Conservation (phyloP, 1,284 basidiomycete species). For the Tetrapyrgos nigripes region DNA sequence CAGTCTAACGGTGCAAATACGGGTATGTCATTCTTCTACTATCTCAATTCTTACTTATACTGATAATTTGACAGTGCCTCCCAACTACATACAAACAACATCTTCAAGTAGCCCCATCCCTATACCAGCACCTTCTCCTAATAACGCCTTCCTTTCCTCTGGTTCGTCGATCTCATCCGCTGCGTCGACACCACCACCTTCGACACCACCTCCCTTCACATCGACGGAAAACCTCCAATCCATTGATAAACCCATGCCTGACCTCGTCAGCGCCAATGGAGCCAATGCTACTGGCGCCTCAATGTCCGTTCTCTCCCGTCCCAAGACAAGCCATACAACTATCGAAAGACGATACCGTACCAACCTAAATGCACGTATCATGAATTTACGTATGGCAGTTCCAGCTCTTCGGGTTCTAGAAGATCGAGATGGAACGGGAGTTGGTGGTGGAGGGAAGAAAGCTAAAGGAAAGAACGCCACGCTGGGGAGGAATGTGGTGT, state of each 20-base stretch:
- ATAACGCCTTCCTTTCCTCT: slow-evolving; percentile 37
- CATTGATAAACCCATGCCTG: slow-evolving; percentile 10
- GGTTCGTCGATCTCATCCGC: slow-evolving; percentile 39
- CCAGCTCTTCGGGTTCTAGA: slow-evolving; percentile 81
- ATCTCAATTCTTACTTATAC: neutral
- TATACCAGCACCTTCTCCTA: slow-evolving; percentile 13
- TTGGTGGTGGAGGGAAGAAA: slow-evolving; percentile 44
- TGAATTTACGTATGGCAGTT: slow-evolving; percentile 81
- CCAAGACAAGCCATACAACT: slow-evolving; percentile 91
- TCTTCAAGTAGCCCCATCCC: slow-evolving; percentile 41
- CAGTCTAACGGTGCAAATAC: slow-evolving; percentile 24
- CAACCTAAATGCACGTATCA: slow-evolving; percentile 89
- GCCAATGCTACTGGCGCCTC: slow-evolving; percentile 21
- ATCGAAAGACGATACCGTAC: slow-evolving; percentile 91
- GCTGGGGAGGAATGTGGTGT: slow-evolving; percentile 41
- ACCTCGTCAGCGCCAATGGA: neutral
- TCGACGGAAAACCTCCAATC: slow-evolving; percentile 21
- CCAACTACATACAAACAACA: slow-evolving; percentile 27
- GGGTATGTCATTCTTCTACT: neutral
- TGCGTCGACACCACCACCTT: slow-evolving; percentile 39
- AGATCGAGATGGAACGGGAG: slow-evolving; percentile 34
- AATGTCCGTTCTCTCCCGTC: slow-evolving; percentile 47
- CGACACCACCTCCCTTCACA: slow-evolving; percentile 31
- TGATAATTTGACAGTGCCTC: neutral
- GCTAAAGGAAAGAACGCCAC: slow-evolving; percentile 54